Percentiles rank a stretch among this genome's conserved stretches.
These are phyloP conservation scores for Saturnispora hagleri DNA, from an alignment of 805 yeast species.

Conservation along the genomic window DNA sequence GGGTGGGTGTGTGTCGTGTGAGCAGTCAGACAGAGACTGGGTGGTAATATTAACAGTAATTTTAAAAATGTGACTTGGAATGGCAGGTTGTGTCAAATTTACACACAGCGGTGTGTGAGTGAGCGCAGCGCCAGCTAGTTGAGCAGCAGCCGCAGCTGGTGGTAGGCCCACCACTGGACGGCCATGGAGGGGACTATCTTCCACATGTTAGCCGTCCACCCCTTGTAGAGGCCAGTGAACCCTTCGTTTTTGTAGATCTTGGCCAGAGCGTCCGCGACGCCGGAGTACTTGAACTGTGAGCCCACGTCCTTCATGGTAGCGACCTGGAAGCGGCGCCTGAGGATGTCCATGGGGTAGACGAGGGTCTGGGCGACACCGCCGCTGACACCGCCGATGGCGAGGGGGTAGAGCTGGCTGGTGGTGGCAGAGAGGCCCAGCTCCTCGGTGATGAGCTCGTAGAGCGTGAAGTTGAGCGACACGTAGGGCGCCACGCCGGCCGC, in stretches of 20 bases:
- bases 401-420: conserved; percentile 26
- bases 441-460: conserved; percentile 75
- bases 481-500: conserved; percentile 93
- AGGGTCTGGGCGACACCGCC: conserved; percentile 87
- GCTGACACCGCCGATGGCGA: conserved; percentile 67
- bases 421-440: neutral
- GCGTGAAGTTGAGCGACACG: conserved; percentile 85
- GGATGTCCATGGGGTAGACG: conserved; percentile 85
- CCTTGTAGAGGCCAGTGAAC: conserved; percentile 58
- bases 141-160: conserved; percentile 44
- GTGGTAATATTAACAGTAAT: neutral
- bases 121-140: neutral
- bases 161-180: conserved; percentile 84
- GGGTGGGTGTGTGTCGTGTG: no score
- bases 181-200: conserved; percentile 96
- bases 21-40: no score
- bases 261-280: conserved; percentile 63
- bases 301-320: conserved; percentile 70
- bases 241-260: conserved; percentile 73
- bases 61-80: neutral
- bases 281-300: conserved; percentile 73
- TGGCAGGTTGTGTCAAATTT: neutral
- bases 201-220: conserved; percentile 70
- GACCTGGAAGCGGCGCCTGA: conserved; percentile 87
- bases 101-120: neutral